These are phyloP conservation scores for Gossypioides kirkii DNA, from an alignment of 345 rosid species.

Conservation along the genomic window DNA sequence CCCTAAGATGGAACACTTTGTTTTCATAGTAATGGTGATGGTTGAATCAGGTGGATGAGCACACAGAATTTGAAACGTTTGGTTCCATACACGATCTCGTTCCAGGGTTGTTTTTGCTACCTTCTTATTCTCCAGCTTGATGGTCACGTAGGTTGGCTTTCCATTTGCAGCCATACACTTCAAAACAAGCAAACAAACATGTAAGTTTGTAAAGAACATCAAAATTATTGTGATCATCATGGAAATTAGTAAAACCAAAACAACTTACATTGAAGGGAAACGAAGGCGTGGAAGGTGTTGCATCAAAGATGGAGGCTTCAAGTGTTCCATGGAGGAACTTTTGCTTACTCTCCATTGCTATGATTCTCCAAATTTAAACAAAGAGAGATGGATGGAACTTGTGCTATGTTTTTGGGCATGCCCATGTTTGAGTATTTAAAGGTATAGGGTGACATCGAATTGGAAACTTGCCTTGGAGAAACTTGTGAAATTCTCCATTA, in stretches of 20 bases:
- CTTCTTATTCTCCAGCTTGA: constrained; percentile 54
- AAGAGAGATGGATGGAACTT: neutral
- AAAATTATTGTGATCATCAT: too few species aligned
- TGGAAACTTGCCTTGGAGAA: constrained; percentile 33
- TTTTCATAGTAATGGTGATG: constrained; percentile 61
- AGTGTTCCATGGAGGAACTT: constrained; percentile 82
- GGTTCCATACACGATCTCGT: constrained; percentile 76
- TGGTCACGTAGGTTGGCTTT: constrained; percentile 62
- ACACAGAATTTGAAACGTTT: constrained; percentile 72
- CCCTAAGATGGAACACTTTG: constrained; percentile 66
- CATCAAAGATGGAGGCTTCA: constrained; percentile 74
- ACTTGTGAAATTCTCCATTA: constrained; percentile 33
- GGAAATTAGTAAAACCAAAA: neutral
- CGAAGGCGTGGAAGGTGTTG: constrained; percentile 56
- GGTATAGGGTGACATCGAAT: constrained; percentile 15
- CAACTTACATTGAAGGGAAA: constrained; percentile 58
- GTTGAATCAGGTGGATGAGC: constrained; percentile 60
- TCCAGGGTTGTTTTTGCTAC: constrained; percentile 66
- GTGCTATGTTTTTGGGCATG: neutral
- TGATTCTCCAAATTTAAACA: neutral
- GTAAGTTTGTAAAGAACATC: neutral
- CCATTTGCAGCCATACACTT: constrained; percentile 51
- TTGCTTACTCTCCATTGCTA: constrained; percentile 34
- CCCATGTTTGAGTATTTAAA: constrained; percentile 13
- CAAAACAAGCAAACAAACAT: neutral